These are phyloP conservation scores for Talaromyces thailandensis DNA, from an alignment of 495 filamentous ascomycete genomes.

Conservation along the genomic window DNA sequence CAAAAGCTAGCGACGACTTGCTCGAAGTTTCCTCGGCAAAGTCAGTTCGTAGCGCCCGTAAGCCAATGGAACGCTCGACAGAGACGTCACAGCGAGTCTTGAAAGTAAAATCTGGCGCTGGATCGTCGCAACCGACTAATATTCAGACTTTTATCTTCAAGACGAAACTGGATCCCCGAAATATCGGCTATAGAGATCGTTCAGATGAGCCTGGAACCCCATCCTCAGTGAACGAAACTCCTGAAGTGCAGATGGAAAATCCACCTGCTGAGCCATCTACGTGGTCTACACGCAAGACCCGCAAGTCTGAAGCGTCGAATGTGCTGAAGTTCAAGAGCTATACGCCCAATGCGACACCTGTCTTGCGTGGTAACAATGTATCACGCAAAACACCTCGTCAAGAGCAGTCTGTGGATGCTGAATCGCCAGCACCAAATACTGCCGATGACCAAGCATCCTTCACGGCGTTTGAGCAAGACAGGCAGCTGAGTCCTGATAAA, in stretches of 20 bases:
- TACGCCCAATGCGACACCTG: conserved; percentile 1
- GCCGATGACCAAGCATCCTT: background rate
- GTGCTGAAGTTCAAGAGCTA: conserved; percentile 7
- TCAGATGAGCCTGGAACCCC: conserved; percentile 3
- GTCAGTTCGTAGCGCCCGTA: conserved; percentile 1
- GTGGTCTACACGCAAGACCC: conserved; percentile 10
- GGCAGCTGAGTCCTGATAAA: background rate
- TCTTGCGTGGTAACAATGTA: background rate
- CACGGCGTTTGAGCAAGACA: background rate
- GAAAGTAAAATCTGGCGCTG: conserved; percentile 7
- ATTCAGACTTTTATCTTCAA: conserved; percentile 8
- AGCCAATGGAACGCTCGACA: background rate
- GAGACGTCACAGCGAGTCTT: conserved; percentile 4
- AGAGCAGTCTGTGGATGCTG: background rate
- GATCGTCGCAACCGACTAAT: conserved; percentile 3
- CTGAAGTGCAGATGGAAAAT: conserved; percentile 1
- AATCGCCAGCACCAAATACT: conserved; percentile 2
- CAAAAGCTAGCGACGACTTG: conserved; percentile 1
- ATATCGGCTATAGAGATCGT: background rate
- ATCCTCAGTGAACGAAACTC: background rate
- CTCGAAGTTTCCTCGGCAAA: background rate
- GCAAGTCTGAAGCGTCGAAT: conserved; percentile 7
- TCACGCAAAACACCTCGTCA: conserved; percentile 1
- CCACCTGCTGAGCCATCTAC: conserved; percentile 6
- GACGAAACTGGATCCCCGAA: conserved; percentile 4